Evolutionary conservation across 140 eudicot species (phyloP), one percentile per base, ranked within the genome.

Genomic region (Eryngium alpinum): DNA sequence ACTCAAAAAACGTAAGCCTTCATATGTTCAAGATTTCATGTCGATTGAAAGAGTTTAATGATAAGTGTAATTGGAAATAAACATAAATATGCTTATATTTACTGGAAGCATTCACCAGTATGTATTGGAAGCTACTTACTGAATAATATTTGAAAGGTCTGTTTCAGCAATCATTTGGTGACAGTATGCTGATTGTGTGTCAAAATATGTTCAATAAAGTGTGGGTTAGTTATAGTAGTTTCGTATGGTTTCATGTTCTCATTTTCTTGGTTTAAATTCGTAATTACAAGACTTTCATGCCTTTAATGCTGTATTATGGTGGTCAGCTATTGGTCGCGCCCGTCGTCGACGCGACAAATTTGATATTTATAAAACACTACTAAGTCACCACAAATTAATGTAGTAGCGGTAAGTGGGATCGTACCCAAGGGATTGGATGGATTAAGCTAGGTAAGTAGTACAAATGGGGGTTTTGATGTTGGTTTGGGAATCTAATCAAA

Each of bases 1-100:
- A 96, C 87, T 91, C 98, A 82, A 90, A 96, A 90, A 93, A 92
- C 72, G 99, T 96, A 92, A 86, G 90, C 38, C 75, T 80, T 70
- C 53, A 7, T 25, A 3, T 22, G 29, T 65, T 77, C 50, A 34
- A 38, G n/a, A 25, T 33, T 52, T 78, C 28, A 44, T 25, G 1
- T 17, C 12, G 13, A 12, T 65, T 65, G 16, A 13, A 3, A 65
- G 18, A 65, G 27, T 16, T 10, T 15, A 65, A n/a, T 10, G 72
- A 24, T n/a, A 9, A 9, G 14, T 15, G 13, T 65, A 75, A 75
- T 27, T 49, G 25, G 46, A 10, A 49, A 25, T 32, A 65, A 65
- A 9, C 16, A 65, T n/a, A 65, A 28, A n/a, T 10, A 7, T 65
- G 72, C 21, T 65, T 65, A n/a, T 38, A 38, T 38, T 38, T 38